Conservation (phyloP, 164 flowering plant genomes). For the Vitis rupestris region DNA sequence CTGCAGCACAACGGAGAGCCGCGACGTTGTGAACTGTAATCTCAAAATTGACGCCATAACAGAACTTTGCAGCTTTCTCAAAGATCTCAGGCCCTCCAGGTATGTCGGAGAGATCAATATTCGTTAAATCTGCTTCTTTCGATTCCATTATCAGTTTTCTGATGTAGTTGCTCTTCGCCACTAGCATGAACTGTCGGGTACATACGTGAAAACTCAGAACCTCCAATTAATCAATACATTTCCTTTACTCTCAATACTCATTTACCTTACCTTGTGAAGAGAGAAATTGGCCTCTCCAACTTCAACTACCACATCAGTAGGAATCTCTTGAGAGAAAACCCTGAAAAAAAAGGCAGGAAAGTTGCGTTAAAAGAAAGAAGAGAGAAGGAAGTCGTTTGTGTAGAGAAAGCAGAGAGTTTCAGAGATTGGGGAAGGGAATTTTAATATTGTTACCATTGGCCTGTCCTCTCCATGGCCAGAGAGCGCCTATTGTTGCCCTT, state of each 20-base stretch:
- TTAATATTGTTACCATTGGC: conserved; percentile 60
- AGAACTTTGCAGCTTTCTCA: conserved; percentile 91
- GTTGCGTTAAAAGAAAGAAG: neutral
- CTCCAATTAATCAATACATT: too few relatives aligned
- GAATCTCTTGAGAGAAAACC: conserved; percentile 89
- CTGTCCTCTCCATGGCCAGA: conserved; percentile 83
- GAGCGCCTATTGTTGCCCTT: conserved; percentile 43
- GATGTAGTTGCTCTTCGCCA: conserved; percentile 85
- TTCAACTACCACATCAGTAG: conserved; percentile 68
- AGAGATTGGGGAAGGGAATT: neutral
- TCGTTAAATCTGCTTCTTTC: conserved; percentile 49
- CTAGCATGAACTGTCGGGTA: conserved; percentile 73
- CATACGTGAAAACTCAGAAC: too few relatives aligned
- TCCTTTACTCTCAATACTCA: too few relatives aligned
- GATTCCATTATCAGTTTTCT: conserved; percentile 64
- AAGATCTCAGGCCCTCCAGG: conserved; percentile 92
- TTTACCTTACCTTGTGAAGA: conserved; percentile 71
- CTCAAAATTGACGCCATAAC: conserved; percentile 91
- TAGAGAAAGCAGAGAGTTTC: neutral
- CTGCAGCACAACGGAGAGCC: conserved; percentile 83
- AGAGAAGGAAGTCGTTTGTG: neutral
- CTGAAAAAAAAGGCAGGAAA: conserved; percentile 34
- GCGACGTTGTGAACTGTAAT: conserved; percentile 85
- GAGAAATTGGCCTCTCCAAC: conserved; percentile 77
- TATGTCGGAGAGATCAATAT: conserved; percentile 59